These are phyloP conservation scores for Rutstroemia sp. DNA, from an alignment of 2,329 filamentous ascomycete species.

Conservation along the genomic window DNA sequence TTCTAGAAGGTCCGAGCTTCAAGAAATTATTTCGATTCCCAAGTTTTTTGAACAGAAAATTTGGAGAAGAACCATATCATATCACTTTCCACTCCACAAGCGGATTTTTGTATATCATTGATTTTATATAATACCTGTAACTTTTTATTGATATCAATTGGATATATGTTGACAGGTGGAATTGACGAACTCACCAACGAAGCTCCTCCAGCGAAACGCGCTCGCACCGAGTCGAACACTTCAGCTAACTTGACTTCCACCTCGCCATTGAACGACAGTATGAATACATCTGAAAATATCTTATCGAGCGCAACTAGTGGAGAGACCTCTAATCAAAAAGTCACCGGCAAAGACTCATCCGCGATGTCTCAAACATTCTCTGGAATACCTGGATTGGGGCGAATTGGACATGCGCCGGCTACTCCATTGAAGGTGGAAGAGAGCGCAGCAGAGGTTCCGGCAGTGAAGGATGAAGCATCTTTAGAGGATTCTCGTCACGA, in stretches of 20 bases:
- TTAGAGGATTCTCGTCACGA: background rate
- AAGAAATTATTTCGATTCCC: background rate
- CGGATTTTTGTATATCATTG: too few species aligned
- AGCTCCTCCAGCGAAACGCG: background rate
- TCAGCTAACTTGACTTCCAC: background rate
- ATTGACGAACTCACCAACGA: background rate
- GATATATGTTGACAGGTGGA: background rate
- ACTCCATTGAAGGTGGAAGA: background rate
- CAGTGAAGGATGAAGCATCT: background rate
- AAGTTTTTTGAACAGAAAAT: background rate
- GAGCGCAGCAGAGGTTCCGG: background rate
- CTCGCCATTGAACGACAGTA: background rate
- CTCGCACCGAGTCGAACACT: background rate
- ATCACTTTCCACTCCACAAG: too few species aligned
- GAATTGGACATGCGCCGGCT: constrained; percentile 7
- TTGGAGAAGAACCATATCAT: background rate
- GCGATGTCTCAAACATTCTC: background rate
- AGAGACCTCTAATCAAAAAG: background rate
- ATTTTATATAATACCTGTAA: background rate
- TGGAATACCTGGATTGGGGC: constrained; percentile 10
- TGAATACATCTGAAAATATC: background rate
- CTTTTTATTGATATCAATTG: background rate
- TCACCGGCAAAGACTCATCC: background rate
- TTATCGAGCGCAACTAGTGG: background rate
- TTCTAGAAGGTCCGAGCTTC: background rate